These are phyloP conservation scores for Sporothrix inflata DNA, from an alignment of 2,329 filamentous ascomycete species.

Conservation along the genomic window DNA sequence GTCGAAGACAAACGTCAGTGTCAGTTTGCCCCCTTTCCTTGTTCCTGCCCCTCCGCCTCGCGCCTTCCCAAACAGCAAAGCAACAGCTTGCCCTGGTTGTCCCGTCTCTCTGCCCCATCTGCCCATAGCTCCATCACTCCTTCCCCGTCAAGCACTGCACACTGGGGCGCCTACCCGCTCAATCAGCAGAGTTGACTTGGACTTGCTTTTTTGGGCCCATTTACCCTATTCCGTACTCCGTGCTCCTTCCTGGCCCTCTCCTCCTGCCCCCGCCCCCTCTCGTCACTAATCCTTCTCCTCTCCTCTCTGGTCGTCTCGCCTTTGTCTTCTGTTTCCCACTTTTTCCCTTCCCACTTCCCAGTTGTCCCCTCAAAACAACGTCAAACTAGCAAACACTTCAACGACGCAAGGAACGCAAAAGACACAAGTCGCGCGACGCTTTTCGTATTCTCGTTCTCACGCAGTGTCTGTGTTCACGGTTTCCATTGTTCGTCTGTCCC, in stretches of 20 bases:
- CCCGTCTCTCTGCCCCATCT: not conserved
- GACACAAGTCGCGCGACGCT: not conserved
- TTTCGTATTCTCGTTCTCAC: not conserved
- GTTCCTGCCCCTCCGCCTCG: not conserved
- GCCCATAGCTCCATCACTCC: slow-evolving; percentile 24
- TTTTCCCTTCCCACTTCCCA: slow-evolving; percentile 24
- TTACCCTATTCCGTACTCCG: slow-evolving; percentile 8
- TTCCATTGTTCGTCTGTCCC: not conserved
- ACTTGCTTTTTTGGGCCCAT: slow-evolving; percentile 19
- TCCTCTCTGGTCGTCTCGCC: slow-evolving; percentile 5
- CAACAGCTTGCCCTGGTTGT: not conserved
- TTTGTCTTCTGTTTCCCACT: slow-evolving; percentile 26
- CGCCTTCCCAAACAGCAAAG: slow-evolving; percentile 3
- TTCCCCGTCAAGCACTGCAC: slow-evolving; percentile 12
- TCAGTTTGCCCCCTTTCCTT: slow-evolving; percentile 4
- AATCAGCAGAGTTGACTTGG: slow-evolving; percentile 11
- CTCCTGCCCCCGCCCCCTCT: slow-evolving; percentile 30
- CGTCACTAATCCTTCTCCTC: slow-evolving; percentile 30
- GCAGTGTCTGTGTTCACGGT: slow-evolving; percentile 1
- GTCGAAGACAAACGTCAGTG: slow-evolving; percentile 1
- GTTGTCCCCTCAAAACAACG: slow-evolving; percentile 25
- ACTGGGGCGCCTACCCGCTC: not conserved
- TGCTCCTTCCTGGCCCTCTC: not conserved
- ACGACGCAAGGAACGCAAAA: slow-evolving; percentile 4
- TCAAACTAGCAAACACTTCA: slow-evolving; percentile 22